These are phyloP conservation scores for Berkeleyomyces rouxiae DNA, from an alignment of 2,329 filamentous ascomycete genomes.

Conservation along the genomic window DNA sequence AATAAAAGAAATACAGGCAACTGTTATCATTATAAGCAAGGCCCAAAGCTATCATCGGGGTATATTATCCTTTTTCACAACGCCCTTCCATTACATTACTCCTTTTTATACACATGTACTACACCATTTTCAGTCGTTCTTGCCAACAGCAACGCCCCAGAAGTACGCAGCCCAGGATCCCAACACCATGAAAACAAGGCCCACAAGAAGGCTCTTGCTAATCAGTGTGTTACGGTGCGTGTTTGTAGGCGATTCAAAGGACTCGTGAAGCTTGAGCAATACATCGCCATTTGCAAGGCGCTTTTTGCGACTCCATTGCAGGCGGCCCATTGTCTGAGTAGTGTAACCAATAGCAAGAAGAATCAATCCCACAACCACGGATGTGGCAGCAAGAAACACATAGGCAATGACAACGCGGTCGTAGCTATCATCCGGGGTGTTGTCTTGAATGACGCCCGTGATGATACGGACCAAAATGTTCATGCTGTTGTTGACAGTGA, in stretches of 20 bases:
- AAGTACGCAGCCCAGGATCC: conserved; percentile 41
- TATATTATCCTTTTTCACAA: neutral
- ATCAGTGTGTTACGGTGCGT: conserved; percentile 25
- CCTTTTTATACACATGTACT: neutral
- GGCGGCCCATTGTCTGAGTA: conserved; percentile 27
- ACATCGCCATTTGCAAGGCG: conserved; percentile 28
- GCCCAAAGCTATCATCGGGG: neutral
- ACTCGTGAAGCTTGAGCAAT: conserved; percentile 27
- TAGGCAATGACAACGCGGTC: conserved; percentile 38
- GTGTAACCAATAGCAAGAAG: conserved; percentile 25
- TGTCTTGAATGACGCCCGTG: conserved; percentile 41
- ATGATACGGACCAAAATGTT: conserved; percentile 42
- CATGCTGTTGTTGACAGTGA: conserved; percentile 47
- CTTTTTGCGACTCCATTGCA: conserved; percentile 43
- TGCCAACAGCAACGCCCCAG: conserved; percentile 40
- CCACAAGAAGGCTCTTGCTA: conserved; percentile 27
- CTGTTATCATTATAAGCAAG: neutral
- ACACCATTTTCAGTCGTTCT: conserved; percentile 21
- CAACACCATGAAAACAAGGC: conserved; percentile 29
- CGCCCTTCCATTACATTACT: neutral
- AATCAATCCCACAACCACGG: conserved; percentile 27
- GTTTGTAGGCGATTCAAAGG: conserved; percentile 23
- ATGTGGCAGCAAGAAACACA: conserved; percentile 32
- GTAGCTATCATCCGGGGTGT: conserved; percentile 35
- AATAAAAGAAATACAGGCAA: neutral